phyloP scores from a whole-genome alignment of 2,329 filamentous ascomycete genomes.

The Colletotrichum lini region DNA sequence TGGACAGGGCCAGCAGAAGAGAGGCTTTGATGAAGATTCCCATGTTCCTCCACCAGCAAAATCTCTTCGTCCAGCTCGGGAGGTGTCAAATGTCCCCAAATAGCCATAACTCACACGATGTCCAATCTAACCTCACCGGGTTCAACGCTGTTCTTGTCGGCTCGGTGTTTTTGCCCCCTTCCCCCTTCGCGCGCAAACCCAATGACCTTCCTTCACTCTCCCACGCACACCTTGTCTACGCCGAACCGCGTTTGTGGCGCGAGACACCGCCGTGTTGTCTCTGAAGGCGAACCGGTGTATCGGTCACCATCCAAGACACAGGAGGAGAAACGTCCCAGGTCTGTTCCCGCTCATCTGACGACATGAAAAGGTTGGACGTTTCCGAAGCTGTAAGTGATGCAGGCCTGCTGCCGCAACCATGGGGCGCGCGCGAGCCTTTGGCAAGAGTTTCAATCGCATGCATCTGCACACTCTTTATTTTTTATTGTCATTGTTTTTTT shows the following conservation, averaged over 20 bases:
- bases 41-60: neutral
- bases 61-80: neutral
- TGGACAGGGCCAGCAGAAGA: neutral
- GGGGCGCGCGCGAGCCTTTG: neutral
- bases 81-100: neutral
- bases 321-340: neutral
- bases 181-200: neutral
- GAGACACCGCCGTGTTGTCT: neutral
- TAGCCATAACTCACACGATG: neutral
- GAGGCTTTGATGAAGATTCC: neutral
- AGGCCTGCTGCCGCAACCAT: neutral
- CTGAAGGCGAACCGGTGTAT: neutral
- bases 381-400: neutral
- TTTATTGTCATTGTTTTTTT: too few species aligned
- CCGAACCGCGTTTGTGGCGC: neutral
- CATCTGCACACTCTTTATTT: neutral
- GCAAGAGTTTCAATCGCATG: neutral
- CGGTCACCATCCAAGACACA: neutral
- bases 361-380: too few species aligned
- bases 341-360: neutral
- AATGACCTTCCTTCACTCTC: neutral
- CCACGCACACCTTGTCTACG: neutral
- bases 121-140: slow-evolving; percentile 9
- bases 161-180: neutral
- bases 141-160: slow-evolving; percentile 7